These are phyloP conservation scores for Trapa incisa DNA, from an alignment of 345 rosid genomes.

Conservation along the genomic window DNA sequence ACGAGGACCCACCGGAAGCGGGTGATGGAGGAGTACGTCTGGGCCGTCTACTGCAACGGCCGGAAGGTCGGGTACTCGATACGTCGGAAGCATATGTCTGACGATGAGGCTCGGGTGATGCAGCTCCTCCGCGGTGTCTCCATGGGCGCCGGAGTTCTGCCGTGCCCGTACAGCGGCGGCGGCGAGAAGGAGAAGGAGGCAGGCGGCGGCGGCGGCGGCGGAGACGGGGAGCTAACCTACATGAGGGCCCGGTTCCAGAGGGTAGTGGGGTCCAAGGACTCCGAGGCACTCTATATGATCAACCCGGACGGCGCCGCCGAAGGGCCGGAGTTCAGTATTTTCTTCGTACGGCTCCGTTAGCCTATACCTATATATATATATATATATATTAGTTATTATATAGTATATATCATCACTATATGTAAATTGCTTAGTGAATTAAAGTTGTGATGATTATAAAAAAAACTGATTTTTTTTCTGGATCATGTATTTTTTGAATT, in stretches of 20 bases:
- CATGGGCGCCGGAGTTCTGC: conserved; percentile 96
- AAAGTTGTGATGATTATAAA: background rate
- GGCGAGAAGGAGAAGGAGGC: conserved; percentile 28
- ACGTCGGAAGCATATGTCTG: conserved; percentile 72
- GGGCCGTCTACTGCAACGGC: conserved; percentile 91
- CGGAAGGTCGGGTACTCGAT: conserved; percentile 77
- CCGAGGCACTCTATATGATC: conserved; percentile 86
- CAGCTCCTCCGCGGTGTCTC: conserved; percentile 76
- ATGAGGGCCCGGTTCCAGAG: conserved; percentile 86
- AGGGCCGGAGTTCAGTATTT: conserved; percentile 83
- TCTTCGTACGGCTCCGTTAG: conserved; percentile 48
- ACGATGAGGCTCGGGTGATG: conserved; percentile 81
- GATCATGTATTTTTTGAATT: background rate
- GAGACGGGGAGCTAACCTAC: conserved; percentile 67
- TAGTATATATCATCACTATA: background rate
- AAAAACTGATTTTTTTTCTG: background rate
- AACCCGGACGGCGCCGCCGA: conserved; percentile 80
- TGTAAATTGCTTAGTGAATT: background rate
- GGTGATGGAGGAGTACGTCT: conserved; percentile 75
- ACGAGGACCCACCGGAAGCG: conserved; percentile 66
- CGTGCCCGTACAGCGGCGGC: conserved; percentile 28
- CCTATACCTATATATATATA: background rate
- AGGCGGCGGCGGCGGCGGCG: background rate
- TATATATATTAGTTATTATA: too few species aligned
- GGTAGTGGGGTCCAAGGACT: conserved; percentile 81